Evolutionary conservation across 805 yeast genomes (phyloP).

Genomic region (Candida chauliodis): DNA sequence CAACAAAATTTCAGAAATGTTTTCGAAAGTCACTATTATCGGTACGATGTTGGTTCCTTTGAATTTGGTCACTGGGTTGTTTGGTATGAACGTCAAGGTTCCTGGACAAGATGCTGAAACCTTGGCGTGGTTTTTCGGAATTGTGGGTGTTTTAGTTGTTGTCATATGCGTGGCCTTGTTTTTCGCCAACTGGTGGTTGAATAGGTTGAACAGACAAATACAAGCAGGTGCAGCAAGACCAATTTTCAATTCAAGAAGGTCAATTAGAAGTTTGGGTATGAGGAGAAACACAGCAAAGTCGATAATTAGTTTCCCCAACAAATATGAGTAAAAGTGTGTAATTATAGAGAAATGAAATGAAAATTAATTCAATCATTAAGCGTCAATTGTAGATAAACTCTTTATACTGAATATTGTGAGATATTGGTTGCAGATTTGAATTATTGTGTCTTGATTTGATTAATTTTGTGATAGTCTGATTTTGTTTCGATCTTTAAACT

Average conservation of each 20-base stretch:
- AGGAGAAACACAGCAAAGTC: conserved; percentile 31
- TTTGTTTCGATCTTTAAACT: too few relatives aligned
- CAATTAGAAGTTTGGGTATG: conserved; percentile 26
- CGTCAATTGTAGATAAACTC: too few relatives aligned
- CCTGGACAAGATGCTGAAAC: conserved; percentile 59
- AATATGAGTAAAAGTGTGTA: conserved; percentile 22
- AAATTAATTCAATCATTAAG: too few relatives aligned
- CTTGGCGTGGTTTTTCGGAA: conserved; percentile 28
- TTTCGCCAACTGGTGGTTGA: conserved; percentile 21
- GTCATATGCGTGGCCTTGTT: conserved; percentile 15
- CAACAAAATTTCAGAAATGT: conserved; percentile 78
- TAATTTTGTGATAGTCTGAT: too few relatives aligned
- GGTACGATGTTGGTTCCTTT: conserved; percentile 91
- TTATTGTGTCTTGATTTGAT: too few relatives aligned
- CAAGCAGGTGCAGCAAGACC: conserved; percentile 11
- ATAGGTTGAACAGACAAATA: conserved; percentile 9
- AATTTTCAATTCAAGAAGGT: conserved; percentile 15
- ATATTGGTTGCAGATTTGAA: too few relatives aligned
- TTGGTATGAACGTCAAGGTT: conserved; percentile 91
- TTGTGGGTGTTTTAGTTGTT: conserved; percentile 24
- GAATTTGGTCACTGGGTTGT: conserved; percentile 84
- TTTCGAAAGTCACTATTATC: conserved; percentile 82
- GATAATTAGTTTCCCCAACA: conserved; percentile 36
- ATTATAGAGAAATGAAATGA: neutral
- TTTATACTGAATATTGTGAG: too few relatives aligned